Evolutionary conservation across 2,329 filamentous ascomycete genomes (phyloP).

Genomic region (Phialophora tarda): DNA sequence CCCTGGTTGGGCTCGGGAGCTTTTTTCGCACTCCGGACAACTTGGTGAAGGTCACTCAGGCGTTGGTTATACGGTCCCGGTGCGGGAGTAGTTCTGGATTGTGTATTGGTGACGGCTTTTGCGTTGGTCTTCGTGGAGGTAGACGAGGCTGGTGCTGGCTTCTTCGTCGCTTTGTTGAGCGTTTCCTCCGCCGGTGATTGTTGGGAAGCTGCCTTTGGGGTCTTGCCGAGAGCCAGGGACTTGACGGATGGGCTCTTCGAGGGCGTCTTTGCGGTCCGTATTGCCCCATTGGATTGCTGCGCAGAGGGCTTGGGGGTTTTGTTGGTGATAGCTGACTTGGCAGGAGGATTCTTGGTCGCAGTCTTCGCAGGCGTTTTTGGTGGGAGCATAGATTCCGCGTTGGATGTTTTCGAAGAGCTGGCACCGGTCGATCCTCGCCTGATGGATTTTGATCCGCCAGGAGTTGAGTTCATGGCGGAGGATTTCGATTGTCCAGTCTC

Average conservation of each 20-base stretch:
- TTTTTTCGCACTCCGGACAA: conserved; percentile 15
- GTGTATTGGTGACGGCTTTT: conserved; percentile 9
- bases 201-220: conserved; percentile 4
- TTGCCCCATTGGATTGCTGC: neutral
- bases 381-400: conserved; percentile 8
- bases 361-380: conserved; percentile 20
- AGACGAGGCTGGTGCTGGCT: conserved; percentile 8
- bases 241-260: conserved; percentile 20
- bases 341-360: conserved; percentile 1
- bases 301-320: neutral
- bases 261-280: neutral
- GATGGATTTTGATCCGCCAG: neutral
- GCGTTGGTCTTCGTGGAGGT: conserved; percentile 1
- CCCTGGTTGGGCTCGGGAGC: conserved; percentile 3
- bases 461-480: neutral
- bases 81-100: conserved; percentile 6
- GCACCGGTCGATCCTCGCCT: conserved; percentile 10
- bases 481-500: neutral
- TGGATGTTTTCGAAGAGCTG: conserved; percentile 4
- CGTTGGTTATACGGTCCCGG: conserved; percentile 14
- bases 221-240: conserved; percentile 13
- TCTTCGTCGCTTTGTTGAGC: conserved; percentile 3
- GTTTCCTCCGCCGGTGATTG: conserved; percentile 3
- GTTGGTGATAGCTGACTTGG: neutral
- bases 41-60: conserved; percentile 20